Percentiles rank a stretch among this genome's conserved stretches.
Conservation (phyloP, 2,329 filamentous ascomycete species). For the Botryosphaeria dothidea region DNA sequence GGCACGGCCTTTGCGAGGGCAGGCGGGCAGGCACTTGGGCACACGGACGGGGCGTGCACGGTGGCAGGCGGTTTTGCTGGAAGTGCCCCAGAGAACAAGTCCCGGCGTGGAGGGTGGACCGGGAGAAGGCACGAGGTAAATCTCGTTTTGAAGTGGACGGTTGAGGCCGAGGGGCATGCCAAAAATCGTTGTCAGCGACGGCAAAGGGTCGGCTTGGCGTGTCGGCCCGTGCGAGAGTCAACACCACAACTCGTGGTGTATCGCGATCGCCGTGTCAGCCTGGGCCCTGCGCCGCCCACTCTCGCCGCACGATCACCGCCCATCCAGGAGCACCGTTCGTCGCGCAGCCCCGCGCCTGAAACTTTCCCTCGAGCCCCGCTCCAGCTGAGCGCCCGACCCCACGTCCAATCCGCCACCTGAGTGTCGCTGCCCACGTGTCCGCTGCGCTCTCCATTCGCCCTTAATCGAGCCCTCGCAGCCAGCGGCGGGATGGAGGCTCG, state of each 20-base stretch:
- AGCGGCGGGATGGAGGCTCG: too few relatives aligned
- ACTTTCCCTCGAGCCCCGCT: neutral
- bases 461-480: neutral
- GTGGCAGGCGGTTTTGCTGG: neutral
- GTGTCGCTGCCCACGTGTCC: neutral
- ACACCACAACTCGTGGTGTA: slow-evolving; percentile 15
- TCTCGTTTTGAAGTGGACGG: slow-evolving; percentile 15
- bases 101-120: slow-evolving; percentile 13
- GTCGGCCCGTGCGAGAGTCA: too few relatives aligned
- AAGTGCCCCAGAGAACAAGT: neutral
- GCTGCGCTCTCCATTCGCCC: neutral
- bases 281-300: slow-evolving; percentile 4
- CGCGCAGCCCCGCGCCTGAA: neutral
- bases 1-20: slow-evolving; percentile 1
- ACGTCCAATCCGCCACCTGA: neutral
- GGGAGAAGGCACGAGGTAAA: slow-evolving; percentile 14
- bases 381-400: neutral
- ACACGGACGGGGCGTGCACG: slow-evolving; percentile 2
- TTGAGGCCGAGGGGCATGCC: slow-evolving; percentile 13
- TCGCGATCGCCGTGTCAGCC: slow-evolving; percentile 15
- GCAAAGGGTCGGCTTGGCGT: slow-evolving; percentile 1
- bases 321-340: neutral
- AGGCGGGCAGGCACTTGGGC: neutral
- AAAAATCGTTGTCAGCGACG: slow-evolving; percentile 11
- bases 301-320: slow-evolving; percentile 6